Evolutionary conservation across 2,329 filamentous ascomycete genomes (phyloP).

Genomic region (Bipolaris bicolor): DNA sequence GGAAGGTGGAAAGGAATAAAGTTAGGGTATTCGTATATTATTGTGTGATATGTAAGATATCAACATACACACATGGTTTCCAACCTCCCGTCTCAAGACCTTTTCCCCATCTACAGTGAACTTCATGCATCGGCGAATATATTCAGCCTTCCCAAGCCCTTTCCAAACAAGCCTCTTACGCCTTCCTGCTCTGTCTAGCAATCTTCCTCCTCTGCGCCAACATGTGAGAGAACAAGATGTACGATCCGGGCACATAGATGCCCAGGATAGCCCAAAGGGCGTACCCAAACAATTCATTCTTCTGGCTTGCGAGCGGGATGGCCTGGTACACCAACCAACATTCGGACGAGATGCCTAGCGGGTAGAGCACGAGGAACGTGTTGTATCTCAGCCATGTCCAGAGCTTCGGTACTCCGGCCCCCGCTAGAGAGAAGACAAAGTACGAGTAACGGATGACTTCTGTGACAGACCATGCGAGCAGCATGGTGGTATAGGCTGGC

Average conservation of each 20-base stretch:
- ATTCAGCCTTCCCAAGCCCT: neutral
- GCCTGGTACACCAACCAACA: constrained; percentile 78
- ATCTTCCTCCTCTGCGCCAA: constrained; percentile 86
- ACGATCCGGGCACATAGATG: constrained; percentile 81
- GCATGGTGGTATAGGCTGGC: constrained; percentile 74
- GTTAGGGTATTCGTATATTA: neutral
- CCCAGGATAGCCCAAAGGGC: constrained; percentile 69
- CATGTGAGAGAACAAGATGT: constrained; percentile 93
- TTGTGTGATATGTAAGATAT: neutral
- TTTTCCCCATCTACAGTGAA: neutral
- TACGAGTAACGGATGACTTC: constrained; percentile 94
- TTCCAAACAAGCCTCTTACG: neutral
- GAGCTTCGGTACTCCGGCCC: constrained; percentile 63
- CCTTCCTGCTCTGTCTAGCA: neutral
- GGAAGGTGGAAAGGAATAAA: constrained; percentile 20
- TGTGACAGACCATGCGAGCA: constrained; percentile 86
- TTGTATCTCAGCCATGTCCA: constrained; percentile 87
- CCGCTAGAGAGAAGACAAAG: constrained; percentile 76
- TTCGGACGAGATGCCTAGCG: constrained; percentile 88
- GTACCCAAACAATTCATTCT: constrained; percentile 61
- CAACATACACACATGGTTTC: neutral
- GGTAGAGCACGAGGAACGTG: constrained; percentile 91
- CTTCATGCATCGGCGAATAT: neutral
- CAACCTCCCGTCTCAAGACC: too few species aligned
- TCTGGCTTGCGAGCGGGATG: constrained; percentile 63